Conservation (phyloP, 2,329 filamentous ascomycete species). For the Phyllosticta citribraziliensis region DNA sequence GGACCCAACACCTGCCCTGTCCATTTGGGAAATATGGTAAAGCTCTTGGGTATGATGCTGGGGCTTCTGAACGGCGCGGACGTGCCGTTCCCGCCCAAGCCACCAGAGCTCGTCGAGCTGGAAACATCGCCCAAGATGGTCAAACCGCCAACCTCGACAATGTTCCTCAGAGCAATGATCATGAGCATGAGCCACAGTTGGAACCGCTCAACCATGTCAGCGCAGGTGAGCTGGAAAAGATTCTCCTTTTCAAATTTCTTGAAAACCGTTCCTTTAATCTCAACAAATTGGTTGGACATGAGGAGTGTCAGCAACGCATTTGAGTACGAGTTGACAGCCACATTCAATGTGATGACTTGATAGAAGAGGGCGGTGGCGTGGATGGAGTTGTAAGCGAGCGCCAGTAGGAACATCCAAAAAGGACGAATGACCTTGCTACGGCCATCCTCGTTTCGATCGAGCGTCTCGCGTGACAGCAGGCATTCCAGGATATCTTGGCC, state of each 20-base stretch:
- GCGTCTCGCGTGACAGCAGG: conserved; percentile 82
- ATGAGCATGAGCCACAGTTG: conserved; percentile 96
- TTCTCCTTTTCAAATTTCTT: conserved; percentile 99
- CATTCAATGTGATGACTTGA: conserved; percentile 94
- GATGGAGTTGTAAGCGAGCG: conserved; percentile 75
- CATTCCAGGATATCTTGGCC: conserved; percentile 96
- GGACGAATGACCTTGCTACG: conserved; percentile 85
- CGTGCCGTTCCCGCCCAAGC: conserved; percentile 37
- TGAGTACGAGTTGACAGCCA: conserved; percentile 96
- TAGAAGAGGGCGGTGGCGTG: conserved; percentile 89
- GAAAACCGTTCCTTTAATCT: conserved; percentile 97
- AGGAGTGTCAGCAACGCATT: conserved; percentile 88
- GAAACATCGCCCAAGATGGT: conserved; percentile 38
- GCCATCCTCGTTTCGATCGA: conserved; percentile 78
- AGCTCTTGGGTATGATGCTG: conserved; percentile 79
- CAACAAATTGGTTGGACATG: conserved; percentile 95
- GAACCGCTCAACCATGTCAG: conserved; percentile 93
- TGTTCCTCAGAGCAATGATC: conserved; percentile 91
- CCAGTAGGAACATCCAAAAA: conserved; percentile 81
- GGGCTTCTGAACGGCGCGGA: conserved; percentile 50
- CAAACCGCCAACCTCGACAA: conserved; percentile 87
- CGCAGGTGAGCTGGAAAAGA: conserved; percentile 89
- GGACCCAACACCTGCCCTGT: conserved; percentile 84
- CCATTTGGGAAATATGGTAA: conserved; percentile 80
- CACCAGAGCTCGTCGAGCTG: conserved; percentile 15